Percentiles rank a stretch among this genome's conserved stretches.
phyloP scores from a whole-genome alignment of 305 asterid genomes.

The Fraxinus velutina region DNA sequence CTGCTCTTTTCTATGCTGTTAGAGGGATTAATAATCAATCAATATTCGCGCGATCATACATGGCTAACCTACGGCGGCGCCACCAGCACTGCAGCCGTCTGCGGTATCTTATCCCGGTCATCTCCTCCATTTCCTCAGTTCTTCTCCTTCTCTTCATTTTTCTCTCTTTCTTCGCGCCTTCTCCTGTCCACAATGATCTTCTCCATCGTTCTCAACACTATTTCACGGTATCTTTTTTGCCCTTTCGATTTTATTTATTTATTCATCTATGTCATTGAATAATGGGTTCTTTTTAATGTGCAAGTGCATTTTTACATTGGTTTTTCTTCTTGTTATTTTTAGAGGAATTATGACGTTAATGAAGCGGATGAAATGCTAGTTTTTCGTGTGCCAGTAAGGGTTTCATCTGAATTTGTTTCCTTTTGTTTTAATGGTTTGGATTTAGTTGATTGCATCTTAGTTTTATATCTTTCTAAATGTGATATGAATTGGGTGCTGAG shows the following conservation, averaged over 20 bases:
- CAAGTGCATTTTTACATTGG: neutral
- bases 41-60: constrained; percentile 24
- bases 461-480: constrained; percentile 32
- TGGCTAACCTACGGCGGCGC: constrained; percentile 81
- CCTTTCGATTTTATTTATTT: constrained; percentile 17
- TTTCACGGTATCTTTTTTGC: constrained; percentile 21
- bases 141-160: constrained; percentile 53
- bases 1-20: constrained; percentile 11
- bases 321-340: neutral
- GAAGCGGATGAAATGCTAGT: constrained; percentile 22
- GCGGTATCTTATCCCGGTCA: constrained; percentile 41
- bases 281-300: neutral
- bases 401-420: constrained; percentile 9
- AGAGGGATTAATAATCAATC: neutral
- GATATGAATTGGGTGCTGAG: constrained; percentile 43
- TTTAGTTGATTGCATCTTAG: constrained; percentile 36
- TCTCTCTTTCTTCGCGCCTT: constrained; percentile 64
- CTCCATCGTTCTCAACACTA: constrained; percentile 30
- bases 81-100: constrained; percentile 47
- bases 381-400: constrained; percentile 48
- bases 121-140: constrained; percentile 46
- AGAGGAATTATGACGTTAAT: constrained; percentile 26
- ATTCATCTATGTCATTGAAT: neutral
- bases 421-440: constrained; percentile 5
- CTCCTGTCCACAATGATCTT: constrained; percentile 51